phyloP scores from a whole-genome alignment of 2,329 filamentous ascomycete genomes.

The Exophiala xenobiotica region DNA sequence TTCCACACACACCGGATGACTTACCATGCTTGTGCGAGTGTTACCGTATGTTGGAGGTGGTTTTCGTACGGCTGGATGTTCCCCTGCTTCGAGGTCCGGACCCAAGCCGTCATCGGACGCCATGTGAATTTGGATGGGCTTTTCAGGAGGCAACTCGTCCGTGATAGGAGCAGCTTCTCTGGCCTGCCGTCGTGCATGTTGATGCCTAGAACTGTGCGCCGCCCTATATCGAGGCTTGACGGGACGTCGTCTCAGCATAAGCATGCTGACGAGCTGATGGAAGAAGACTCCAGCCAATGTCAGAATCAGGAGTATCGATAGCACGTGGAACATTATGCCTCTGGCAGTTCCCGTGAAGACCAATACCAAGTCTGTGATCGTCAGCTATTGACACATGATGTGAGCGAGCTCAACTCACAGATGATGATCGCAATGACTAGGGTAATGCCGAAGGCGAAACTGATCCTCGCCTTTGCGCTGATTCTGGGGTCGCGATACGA shows the following conservation, averaged over 20 bases:
- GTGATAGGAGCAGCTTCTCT: slow-evolving; percentile 43
- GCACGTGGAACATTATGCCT: slow-evolving; percentile 71
- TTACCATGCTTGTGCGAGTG: slow-evolving; percentile 78
- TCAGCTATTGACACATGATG: slow-evolving; percentile 9
- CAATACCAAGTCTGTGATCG: slow-evolving; percentile 65
- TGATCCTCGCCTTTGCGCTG: slow-evolving; percentile 45
- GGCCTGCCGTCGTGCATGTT: slow-evolving; percentile 55
- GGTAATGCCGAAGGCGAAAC: slow-evolving; percentile 65
- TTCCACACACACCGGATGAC: slow-evolving; percentile 38
- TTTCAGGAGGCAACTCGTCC: slow-evolving; percentile 47
- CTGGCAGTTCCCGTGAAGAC: slow-evolving; percentile 63
- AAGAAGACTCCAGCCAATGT: slow-evolving; percentile 75
- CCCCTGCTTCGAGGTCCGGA: slow-evolving; percentile 42
- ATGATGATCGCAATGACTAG: slow-evolving; percentile 59
- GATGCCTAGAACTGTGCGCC: slow-evolving; percentile 34
- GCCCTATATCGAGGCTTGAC: slow-evolving; percentile 35
- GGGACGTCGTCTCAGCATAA: slow-evolving; percentile 61
- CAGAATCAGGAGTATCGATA: slow-evolving; percentile 76
- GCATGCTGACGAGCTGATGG: slow-evolving; percentile 72
- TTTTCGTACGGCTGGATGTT: slow-evolving; percentile 51
- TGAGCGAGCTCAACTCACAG: slow-evolving; percentile 55
- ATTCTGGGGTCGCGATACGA: slow-evolving; percentile 40
- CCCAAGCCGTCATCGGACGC: slow-evolving; percentile 71
- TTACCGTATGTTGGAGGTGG: slow-evolving; percentile 82
- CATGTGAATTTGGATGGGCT: slow-evolving; percentile 75